Conservation (phyloP, 371 early-diverging fungal genomes). For the Mortierella sp. region DNA sequence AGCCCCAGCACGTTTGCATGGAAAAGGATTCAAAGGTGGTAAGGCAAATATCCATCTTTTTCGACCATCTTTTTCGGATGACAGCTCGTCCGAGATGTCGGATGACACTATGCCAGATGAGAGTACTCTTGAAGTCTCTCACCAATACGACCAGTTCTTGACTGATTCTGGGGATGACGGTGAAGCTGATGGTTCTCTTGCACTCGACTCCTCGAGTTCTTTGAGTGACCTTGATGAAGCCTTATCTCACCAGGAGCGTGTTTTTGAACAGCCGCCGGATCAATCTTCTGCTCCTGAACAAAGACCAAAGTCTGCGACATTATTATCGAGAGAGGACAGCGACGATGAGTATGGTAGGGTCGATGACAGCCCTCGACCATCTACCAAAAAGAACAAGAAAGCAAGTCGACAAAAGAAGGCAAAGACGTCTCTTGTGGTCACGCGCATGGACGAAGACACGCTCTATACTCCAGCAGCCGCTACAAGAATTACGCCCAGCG, state of each 20-base stretch:
- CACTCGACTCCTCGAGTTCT: conserved; percentile 29
- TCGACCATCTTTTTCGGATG: neutral
- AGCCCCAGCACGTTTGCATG: conserved; percentile 13
- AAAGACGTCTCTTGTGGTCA: conserved; percentile 38
- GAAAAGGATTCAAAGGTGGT: conserved; percentile 28
- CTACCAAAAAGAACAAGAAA: too few species aligned
- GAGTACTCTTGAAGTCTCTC: neutral
- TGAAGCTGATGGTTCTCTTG: conserved; percentile 16
- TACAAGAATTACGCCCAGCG: conserved; percentile 12
- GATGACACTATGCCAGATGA: conserved; percentile 16
- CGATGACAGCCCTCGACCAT: too few species aligned
- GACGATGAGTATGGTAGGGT: too few species aligned
- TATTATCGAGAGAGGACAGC: too few species aligned
- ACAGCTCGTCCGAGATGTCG: conserved; percentile 30
- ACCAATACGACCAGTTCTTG: conserved; percentile 7
- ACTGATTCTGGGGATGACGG: conserved; percentile 10
- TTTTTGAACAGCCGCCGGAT: neutral
- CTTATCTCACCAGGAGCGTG: neutral
- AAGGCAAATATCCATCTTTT: conserved; percentile 32
- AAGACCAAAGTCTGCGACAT: too few species aligned
- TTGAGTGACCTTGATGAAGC: conserved; percentile 29
- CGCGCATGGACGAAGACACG: conserved; percentile 35
- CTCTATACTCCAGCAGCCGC: conserved; percentile 42
- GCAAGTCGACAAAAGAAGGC: conserved; percentile 42
- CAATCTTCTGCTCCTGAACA: neutral